These are phyloP conservation scores for Yarrowia porcina DNA, from an alignment of 805 yeast genomes.

Conservation along the genomic window DNA sequence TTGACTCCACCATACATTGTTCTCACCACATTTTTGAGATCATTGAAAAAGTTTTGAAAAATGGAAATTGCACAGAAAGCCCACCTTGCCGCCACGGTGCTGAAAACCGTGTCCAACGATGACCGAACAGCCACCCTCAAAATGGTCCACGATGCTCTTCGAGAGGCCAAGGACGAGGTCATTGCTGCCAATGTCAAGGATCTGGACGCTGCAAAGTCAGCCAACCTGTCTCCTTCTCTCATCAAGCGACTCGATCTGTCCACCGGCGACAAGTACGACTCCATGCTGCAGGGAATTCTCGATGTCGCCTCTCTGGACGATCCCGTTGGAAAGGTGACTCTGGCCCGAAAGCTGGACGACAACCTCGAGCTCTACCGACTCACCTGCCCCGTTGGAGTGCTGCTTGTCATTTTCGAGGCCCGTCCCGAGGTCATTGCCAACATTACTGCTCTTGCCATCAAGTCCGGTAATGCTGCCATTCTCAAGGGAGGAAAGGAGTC, in stretches of 20 bases:
- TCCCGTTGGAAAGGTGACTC: slow-evolving; percentile 85
- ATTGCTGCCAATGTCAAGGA: slow-evolving; percentile 73
- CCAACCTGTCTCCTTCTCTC: slow-evolving; percentile 63
- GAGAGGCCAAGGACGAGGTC: slow-evolving; percentile 56
- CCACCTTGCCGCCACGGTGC: slow-evolving; percentile 73
- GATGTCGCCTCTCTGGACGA: slow-evolving; percentile 89
- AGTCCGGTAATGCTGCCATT: slow-evolving; percentile 95
- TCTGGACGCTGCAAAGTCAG: slow-evolving; percentile 62
- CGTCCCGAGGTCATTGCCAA: slow-evolving; percentile 99
- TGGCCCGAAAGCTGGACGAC: slow-evolving; percentile 83
- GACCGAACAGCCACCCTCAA: slow-evolving; percentile 70
- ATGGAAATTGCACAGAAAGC: slow-evolving; percentile 70
- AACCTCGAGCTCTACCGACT: slow-evolving; percentile 79
- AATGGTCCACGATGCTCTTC: slow-evolving; percentile 67
- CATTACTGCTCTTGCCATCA: slow-evolving; percentile 90
- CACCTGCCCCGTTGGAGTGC: slow-evolving; percentile 92
- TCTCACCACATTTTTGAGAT: slow-evolving; percentile 5
- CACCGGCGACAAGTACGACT: slow-evolving; percentile 78
- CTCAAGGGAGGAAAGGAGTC: slow-evolving; percentile 97
- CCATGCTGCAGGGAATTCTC: slow-evolving; percentile 89
- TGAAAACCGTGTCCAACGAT: slow-evolving; percentile 73
- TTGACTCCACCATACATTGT: background rate
- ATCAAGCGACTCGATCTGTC: slow-evolving; percentile 81
- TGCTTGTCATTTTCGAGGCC: slow-evolving; percentile 88
- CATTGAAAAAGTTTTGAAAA: background rate